Evolutionary conservation across 2,329 filamentous ascomycete genomes (phyloP).

Genomic region (Fusarium newnesense): DNA sequence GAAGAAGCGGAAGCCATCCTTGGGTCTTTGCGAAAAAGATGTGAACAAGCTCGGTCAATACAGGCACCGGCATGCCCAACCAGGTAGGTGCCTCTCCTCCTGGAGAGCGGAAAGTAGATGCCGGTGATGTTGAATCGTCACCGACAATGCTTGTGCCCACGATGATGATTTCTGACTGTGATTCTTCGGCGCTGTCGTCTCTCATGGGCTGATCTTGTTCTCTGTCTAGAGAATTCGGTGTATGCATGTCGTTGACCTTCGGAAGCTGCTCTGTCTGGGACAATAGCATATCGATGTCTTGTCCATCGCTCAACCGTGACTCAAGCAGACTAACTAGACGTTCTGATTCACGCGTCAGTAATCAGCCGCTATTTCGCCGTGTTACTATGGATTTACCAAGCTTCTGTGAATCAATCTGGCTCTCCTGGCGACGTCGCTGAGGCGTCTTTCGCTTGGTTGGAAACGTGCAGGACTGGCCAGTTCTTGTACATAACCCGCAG

Average conservation of each 20-base stretch:
- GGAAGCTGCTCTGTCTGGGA: background rate
- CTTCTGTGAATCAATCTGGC: background rate
- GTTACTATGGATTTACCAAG: background rate
- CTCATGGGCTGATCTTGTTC: background rate
- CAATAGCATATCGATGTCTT: background rate
- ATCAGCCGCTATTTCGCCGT: too few relatives aligned
- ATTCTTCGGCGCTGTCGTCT: background rate
- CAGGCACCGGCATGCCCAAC: rapidly evolving
- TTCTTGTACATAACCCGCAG: background rate
- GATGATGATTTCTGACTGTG: background rate
- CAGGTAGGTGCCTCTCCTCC: rapidly evolving
- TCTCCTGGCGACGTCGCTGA: background rate
- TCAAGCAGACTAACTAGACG: background rate
- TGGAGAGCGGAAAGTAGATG: background rate
- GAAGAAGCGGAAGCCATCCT: background rate
- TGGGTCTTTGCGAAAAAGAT: background rate
- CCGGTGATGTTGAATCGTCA: background rate
- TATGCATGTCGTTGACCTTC: background rate
- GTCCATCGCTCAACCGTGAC: background rate
- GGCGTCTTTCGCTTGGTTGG: background rate
- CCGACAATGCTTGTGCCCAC: background rate
- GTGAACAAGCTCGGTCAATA: background rate
- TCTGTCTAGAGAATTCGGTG: background rate
- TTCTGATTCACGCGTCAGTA: background rate
- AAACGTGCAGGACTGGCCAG: background rate